These are phyloP conservation scores for Clathrus columnatus DNA, from an alignment of 768 basidiomycete species.

Conservation along the genomic window DNA sequence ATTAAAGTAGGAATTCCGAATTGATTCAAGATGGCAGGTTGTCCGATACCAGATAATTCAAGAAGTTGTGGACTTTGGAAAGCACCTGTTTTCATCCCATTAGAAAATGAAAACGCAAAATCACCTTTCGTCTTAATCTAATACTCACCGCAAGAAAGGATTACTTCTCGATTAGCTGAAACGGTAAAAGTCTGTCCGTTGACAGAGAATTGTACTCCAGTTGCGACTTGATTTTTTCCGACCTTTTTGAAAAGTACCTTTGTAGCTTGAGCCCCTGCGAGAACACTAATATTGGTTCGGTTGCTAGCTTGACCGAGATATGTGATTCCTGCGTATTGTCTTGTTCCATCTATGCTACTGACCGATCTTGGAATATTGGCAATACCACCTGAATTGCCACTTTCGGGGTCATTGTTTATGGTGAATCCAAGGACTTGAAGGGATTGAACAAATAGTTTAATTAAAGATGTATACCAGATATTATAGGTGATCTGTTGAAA, in stretches of 20 bases:
- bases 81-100: slow-evolving; percentile 17
- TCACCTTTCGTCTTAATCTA: too few species aligned
- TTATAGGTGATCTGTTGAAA: slow-evolving; percentile 1
- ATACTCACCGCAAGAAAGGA: slow-evolving; percentile 30
- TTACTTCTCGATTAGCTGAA: slow-evolving; percentile 36
- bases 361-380: slow-evolving; percentile 3
- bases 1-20: slow-evolving; percentile 42
- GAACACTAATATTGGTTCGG: slow-evolving; percentile 12
- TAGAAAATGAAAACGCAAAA: background rate
- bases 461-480: background rate
- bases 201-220: background rate
- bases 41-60: slow-evolving; percentile 64
- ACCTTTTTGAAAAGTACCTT: background rate
- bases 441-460: slow-evolving; percentile 1
- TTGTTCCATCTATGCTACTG: slow-evolving; percentile 7
- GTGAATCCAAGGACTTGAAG: slow-evolving; percentile 1
- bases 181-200: background rate
- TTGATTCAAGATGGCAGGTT: slow-evolving; percentile 34
- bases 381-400: slow-evolving; percentile 2
- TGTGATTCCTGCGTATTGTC: background rate
- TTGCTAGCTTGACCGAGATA: background rate
- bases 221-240: background rate
- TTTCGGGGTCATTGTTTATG: background rate
- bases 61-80: slow-evolving; percentile 44
- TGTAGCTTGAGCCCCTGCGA: slow-evolving; percentile 17